Percentiles rank a stretch among this genome's conserved stretches.
Conservation (phyloP, 129 eudicot species). For the Artemisia annua region DNA sequence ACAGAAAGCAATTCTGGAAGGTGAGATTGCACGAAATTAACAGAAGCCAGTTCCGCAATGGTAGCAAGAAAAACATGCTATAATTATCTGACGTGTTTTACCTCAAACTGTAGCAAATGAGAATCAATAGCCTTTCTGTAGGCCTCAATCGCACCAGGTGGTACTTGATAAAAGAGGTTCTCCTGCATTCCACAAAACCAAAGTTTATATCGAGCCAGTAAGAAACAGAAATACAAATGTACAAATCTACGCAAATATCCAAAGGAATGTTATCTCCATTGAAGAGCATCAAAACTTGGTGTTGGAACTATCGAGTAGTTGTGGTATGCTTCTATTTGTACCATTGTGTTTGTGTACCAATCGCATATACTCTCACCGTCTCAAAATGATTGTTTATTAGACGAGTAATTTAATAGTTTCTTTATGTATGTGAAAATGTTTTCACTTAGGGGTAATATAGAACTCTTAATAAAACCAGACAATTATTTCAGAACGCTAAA, state of each 20-base stretch:
- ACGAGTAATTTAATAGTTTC: no score
- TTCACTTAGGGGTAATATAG: no score
- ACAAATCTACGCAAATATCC: conserved; percentile 11
- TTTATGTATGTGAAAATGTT: no score
- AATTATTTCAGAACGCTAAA: no score
- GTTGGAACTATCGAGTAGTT: neutral
- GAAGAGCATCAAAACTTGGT: neutral
- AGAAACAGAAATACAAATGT: neutral
- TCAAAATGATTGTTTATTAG: no score
- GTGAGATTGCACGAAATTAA: neutral
- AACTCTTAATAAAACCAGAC: no score
- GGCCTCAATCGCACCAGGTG: conserved; percentile 77
- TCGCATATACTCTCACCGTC: neutral
- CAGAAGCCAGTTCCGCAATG: neutral
- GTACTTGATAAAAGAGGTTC: conserved; percentile 78
- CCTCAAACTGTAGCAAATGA: conserved; percentile 63
- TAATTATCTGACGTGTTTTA: conserved; percentile 25
- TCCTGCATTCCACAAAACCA: conserved; percentile 50
- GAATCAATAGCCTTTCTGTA: conserved; percentile 75
- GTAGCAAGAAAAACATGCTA: conserved; percentile 5
- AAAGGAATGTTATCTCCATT: conserved; percentile 1
- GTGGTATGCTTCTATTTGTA: conserved; percentile 3
- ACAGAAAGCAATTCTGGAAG: neutral
- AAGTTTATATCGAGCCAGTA: conserved; percentile 5
- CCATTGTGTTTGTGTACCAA: conserved; percentile 14